A percentile compares a stretch with the other conserved stretches of the same genome.
Evolutionary conservation across 768 basidiomycete genomes (phyloP).

Genomic region (Lenzites betulinus): DNA sequence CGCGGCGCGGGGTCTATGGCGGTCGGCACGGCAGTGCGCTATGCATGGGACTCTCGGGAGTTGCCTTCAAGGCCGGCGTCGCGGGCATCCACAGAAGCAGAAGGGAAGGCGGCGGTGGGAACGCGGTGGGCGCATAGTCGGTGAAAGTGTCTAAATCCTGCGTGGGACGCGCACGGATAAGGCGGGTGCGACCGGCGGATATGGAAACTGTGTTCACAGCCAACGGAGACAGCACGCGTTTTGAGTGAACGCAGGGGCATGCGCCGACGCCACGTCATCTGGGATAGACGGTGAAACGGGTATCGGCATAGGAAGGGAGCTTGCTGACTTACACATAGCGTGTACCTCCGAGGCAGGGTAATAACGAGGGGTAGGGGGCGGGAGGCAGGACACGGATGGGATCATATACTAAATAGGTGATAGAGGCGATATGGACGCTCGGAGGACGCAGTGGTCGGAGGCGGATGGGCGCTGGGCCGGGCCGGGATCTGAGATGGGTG

Average conservation of each 20-base stretch:
- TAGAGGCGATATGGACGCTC: background rate
- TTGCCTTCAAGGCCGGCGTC: slow-evolving; percentile 2
- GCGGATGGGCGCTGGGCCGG: background rate
- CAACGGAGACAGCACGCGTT: background rate
- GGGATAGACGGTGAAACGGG: too few relatives aligned
- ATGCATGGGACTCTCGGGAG: slow-evolving; percentile 4
- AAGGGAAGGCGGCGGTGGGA: slow-evolving; percentile 2
- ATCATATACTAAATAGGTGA: slow-evolving; percentile 5
- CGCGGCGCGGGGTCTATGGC: background rate
- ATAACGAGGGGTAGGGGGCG: background rate
- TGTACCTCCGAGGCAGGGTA: too few relatives aligned
- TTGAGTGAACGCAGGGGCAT: background rate
- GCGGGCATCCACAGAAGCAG: slow-evolving; percentile 3
- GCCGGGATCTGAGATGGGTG: slow-evolving; percentile 17
- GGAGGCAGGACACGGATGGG: background rate
- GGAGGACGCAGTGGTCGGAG: background rate
- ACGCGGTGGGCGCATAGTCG: background rate
- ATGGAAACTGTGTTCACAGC: background rate
- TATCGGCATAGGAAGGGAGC: too few relatives aligned
- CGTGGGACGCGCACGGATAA: background rate
- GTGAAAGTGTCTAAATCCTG: slow-evolving; percentile 16
- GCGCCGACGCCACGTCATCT: too few relatives aligned
- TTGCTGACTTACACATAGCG: too few relatives aligned
- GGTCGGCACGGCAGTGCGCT: slow-evolving; percentile 5
- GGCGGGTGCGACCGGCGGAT: background rate